Base-by-base conservation (phyloP, 148 eudicot species). In the Cornus suecica region DNA sequence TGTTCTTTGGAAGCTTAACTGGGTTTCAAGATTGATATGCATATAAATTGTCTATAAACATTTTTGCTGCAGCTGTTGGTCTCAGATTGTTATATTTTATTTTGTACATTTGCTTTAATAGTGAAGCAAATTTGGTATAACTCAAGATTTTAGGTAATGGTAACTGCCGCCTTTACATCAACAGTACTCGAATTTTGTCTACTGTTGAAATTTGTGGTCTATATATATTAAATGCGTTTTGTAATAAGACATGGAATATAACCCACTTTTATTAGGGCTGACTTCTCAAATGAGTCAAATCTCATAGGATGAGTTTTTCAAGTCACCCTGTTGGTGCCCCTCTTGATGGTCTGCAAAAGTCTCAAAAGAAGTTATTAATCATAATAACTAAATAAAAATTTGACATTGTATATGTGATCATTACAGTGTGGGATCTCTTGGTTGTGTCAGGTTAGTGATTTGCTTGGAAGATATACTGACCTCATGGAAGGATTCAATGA, bases 401-500 rank as follows among this genome's bases (percentile, higher is more conserved):
- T 48, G 0, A 13, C 54, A 48, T 58, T 77, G 67, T 60, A 69
- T n/a, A 54, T 37, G 60, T 37, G 60, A 63, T 67, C n/a, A 25
- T 79, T 52, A 72, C 5, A n/a, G 71, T 37, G 26, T 52, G 71
- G 30, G 52, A 58, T 8, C 41, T 71, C 74, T 62, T 77, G 54
- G 60, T 72, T 77, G 29, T 84, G 26, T 69, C 81, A 90, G 93
- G 85, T 87, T 54, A 67, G 52, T 18, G 78, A 63, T 64, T 75
- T 88, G 60, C 83, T 90, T 76, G 85, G 85, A 56, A 76, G 60
- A 66, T 80, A 81, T 74, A 74, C 90, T 30, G 89, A 88, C 61
- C 85, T 90, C 31, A 77, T 81, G 81, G 91, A 79, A 64, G 87
- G 77, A 24, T 81, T 88, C 76, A 86, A 81, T 61, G 90, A 86